Evolutionary conservation across 768 basidiomycete genomes (phyloP).

Genomic region (Boletus barrowsii): DNA sequence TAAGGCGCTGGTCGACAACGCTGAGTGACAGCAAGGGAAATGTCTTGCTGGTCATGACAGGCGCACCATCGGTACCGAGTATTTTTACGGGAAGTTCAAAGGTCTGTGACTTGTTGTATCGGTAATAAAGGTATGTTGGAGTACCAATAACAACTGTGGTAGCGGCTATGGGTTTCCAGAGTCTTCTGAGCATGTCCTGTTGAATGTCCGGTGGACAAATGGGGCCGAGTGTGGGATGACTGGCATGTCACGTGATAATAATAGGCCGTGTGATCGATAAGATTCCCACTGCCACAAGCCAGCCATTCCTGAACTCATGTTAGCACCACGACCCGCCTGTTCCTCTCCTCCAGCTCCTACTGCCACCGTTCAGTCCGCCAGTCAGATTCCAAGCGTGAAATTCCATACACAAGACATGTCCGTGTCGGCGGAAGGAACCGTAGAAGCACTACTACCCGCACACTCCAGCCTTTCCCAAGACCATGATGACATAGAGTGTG

Average conservation of each 20-base stretch:
- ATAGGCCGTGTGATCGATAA: slow-evolving; percentile 13
- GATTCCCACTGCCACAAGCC: slow-evolving; percentile 24
- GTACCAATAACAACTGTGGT: slow-evolving; percentile 51
- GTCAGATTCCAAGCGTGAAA: slow-evolving; percentile 18
- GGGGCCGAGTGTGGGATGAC: background rate
- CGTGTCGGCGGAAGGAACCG: slow-evolving; percentile 2
- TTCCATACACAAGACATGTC: slow-evolving; percentile 1
- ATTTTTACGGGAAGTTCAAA: slow-evolving; percentile 60
- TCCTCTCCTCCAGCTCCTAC: slow-evolving; percentile 2
- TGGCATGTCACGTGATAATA: slow-evolving; percentile 20
- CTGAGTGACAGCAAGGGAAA: slow-evolving; percentile 56
- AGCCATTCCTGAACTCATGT: slow-evolving; percentile 15
- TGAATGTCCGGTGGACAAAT: too few relatives aligned
- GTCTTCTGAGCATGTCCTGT: slow-evolving; percentile 53
- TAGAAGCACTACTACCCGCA: background rate
- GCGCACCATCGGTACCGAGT: slow-evolving; percentile 55
- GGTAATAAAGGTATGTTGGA: slow-evolving; percentile 60
- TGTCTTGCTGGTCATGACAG: slow-evolving; percentile 49
- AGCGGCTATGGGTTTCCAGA: slow-evolving; percentile 67
- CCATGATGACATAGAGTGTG: slow-evolving; percentile 16
- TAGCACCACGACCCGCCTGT: slow-evolving; percentile 27
- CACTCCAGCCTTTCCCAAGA: background rate
- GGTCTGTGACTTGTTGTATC: slow-evolving; percentile 42
- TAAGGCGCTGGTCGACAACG: slow-evolving; percentile 55
- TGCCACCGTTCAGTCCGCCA: background rate